A percentile compares a stretch with the other conserved stretches of the same genome.
Conservation (phyloP, 176 grass and related monocot species). For the Zea luxurians region DNA sequence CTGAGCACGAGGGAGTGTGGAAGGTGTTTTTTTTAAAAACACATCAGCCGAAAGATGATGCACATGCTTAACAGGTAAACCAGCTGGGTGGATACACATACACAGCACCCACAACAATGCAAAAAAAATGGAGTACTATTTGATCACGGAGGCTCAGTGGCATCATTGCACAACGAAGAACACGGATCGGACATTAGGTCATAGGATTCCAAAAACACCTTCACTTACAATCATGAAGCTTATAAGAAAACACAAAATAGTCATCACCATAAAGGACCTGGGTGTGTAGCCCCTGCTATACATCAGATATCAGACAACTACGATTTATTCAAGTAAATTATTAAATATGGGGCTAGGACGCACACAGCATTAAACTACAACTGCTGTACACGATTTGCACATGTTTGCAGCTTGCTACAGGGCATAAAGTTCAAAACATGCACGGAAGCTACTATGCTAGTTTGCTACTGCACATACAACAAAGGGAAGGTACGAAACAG, state of each 20-base stretch:
- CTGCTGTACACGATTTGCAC: constrained; percentile 33
- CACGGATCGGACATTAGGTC: not conserved
- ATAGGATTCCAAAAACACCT: not conserved
- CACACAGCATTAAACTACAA: constrained; percentile 40
- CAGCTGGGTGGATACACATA: not conserved
- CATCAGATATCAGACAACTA: constrained; percentile 15
- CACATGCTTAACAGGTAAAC: not conserved
- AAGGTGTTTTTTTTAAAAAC: no score
- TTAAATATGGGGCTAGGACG: constrained; percentile 38
- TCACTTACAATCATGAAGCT: not conserved
- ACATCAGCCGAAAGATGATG: no score
- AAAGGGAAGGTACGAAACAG: constrained; percentile 30
- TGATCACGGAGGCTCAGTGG: not conserved
- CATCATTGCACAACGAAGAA: not conserved
- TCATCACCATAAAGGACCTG: not conserved
- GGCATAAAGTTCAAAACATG: constrained; percentile 35
- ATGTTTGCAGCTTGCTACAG: constrained; percentile 20
- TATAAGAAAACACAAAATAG: not conserved
- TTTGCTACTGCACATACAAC: constrained; percentile 54
- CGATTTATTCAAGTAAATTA: constrained; percentile 36
- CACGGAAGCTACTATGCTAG: constrained; percentile 29
- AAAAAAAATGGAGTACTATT: not conserved
- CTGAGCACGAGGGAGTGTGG: no score
- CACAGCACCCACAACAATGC: not conserved
- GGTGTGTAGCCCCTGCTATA: not conserved